A percentile compares a stretch with the other conserved stretches of the same genome.
Evolutionary conservation across 1,139 yeast genomes (phyloP).

Genomic region (Taiozyma sp.): DNA sequence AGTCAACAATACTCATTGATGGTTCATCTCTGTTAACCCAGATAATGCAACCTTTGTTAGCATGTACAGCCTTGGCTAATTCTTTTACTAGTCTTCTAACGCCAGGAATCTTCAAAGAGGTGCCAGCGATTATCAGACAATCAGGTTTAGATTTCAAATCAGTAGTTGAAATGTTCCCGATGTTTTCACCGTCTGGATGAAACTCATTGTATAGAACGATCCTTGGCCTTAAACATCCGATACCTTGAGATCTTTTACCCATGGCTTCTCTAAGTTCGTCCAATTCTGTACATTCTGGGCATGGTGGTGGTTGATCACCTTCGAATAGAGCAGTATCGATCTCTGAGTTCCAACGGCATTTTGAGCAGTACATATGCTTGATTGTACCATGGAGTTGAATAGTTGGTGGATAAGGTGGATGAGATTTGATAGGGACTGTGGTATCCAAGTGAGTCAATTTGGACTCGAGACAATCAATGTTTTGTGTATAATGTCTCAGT

Average conservation of each 20-base stretch:
- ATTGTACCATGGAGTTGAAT: slow-evolving; percentile 82
- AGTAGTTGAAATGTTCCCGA: slow-evolving; percentile 65
- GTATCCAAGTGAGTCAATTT: slow-evolving; percentile 43
- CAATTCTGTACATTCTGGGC: slow-evolving; percentile 53
- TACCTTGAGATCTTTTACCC: slow-evolving; percentile 72
- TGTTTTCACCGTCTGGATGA: slow-evolving; percentile 83
- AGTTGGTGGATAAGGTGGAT: slow-evolving; percentile 44
- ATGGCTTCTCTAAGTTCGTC: slow-evolving; percentile 45
- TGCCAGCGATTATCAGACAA: slow-evolving; percentile 78
- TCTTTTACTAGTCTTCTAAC: slow-evolving; percentile 72
- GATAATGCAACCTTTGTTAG: slow-evolving; percentile 49
- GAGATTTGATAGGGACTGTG: slow-evolving; percentile 35
- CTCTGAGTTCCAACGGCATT: slow-evolving; percentile 51
- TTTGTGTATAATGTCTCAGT: slow-evolving; percentile 72
- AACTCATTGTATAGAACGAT: slow-evolving; percentile 83
- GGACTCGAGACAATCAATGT: slow-evolving; percentile 45
- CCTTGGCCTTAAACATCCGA: slow-evolving; percentile 76
- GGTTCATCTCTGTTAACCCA: slow-evolving; percentile 56
- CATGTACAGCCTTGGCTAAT: slow-evolving; percentile 62
- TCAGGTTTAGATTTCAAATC: slow-evolving; percentile 71
- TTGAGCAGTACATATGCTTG: slow-evolving; percentile 67
- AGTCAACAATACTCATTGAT: slow-evolving; percentile 42
- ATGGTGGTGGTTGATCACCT: slow-evolving; percentile 36
- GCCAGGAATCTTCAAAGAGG: slow-evolving; percentile 84
- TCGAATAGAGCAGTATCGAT: slow-evolving; percentile 37